Evolutionary conservation across 1,139 yeast genomes (phyloP).

Genomic region (Yamadazyma kanchanaburiensis): DNA sequence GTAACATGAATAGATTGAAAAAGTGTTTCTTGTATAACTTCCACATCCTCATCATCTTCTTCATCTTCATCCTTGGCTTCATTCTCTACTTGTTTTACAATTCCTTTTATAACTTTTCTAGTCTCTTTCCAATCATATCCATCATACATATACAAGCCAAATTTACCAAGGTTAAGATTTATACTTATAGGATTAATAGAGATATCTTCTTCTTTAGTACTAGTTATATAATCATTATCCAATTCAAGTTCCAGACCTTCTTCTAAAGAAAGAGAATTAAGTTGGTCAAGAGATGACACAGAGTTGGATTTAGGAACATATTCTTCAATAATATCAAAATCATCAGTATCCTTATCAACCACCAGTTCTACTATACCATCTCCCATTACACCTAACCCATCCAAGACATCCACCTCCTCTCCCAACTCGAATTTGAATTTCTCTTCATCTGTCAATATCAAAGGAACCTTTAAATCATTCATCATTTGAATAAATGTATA

Average conservation of each 20-base stretch:
- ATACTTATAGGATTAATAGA: conserved; percentile 24
- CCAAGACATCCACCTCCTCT: conserved; percentile 43
- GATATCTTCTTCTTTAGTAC: conserved; percentile 4
- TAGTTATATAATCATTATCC: conserved; percentile 48
- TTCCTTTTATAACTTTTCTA: conserved; percentile 58
- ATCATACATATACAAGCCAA: conserved; percentile 61
- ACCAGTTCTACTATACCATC: neutral
- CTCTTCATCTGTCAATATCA: conserved; percentile 54
- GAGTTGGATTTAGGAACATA: conserved; percentile 12
- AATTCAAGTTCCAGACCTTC: conserved; percentile 13
- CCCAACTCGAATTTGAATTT: conserved; percentile 43
- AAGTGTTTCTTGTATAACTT: conserved; percentile 57
- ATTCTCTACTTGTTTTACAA: conserved; percentile 59
- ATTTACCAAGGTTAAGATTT: conserved; percentile 21
- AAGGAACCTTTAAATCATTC: conserved; percentile 70
- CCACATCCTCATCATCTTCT: conserved; percentile 17
- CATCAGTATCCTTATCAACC: no score
- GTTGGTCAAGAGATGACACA: neutral
- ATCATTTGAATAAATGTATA: conserved; percentile 66
- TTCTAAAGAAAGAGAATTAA: neutral
- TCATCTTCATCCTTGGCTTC: conserved; percentile 30
- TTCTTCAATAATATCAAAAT: conserved; percentile 20
- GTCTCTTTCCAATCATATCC: conserved; percentile 94
- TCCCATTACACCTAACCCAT: conserved; percentile 39
- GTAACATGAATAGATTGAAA: conserved; percentile 74